phyloP scores from a whole-genome alignment of 2,329 filamentous ascomycete species.

The Chaetomiaceae sp. region DNA sequence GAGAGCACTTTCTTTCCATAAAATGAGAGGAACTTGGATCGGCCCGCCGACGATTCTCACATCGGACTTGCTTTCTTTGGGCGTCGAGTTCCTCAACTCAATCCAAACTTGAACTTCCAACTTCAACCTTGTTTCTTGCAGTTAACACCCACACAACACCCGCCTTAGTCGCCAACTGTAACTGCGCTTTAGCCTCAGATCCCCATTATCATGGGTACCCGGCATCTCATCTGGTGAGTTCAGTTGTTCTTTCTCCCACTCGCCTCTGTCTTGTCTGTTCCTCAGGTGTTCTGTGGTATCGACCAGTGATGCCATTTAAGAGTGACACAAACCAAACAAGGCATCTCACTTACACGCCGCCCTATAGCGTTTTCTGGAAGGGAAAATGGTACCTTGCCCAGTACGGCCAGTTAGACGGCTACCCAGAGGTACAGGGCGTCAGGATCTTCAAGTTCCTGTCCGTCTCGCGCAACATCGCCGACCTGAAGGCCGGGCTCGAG shows the following conservation, averaged over 20 bases:
- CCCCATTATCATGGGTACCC: conserved; percentile 12
- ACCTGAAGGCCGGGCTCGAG: conserved; percentile 16
- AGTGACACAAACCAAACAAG: too few relatives aligned
- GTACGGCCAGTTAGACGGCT: conserved; percentile 18
- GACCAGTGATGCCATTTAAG: too few relatives aligned
- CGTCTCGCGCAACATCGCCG: conserved; percentile 13
- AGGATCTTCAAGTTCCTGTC: conserved; percentile 14
- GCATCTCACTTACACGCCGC: too few relatives aligned
- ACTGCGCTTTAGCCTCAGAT: not conserved
- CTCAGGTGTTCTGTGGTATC: too few relatives aligned
- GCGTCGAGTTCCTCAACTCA: too few relatives aligned
- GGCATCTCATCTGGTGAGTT: conserved; percentile 14
- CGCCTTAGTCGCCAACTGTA: not conserved
- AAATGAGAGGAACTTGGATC: too few relatives aligned
- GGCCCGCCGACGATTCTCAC: too few relatives aligned
- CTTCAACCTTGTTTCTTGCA: too few relatives aligned
- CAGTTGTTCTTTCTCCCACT: not conserved
- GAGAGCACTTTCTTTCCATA: too few relatives aligned
- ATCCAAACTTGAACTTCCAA: too few relatives aligned
- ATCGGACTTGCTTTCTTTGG: too few relatives aligned
- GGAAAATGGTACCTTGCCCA: conserved; percentile 15
- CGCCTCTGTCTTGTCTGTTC: too few relatives aligned
- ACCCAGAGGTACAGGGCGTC: conserved; percentile 15
- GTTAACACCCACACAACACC: not conserved
- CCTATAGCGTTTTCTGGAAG: conserved; percentile 16